Evolutionary conservation across 148 eudicot species (phyloP).

Genomic region (Diospyros lotus): DNA sequence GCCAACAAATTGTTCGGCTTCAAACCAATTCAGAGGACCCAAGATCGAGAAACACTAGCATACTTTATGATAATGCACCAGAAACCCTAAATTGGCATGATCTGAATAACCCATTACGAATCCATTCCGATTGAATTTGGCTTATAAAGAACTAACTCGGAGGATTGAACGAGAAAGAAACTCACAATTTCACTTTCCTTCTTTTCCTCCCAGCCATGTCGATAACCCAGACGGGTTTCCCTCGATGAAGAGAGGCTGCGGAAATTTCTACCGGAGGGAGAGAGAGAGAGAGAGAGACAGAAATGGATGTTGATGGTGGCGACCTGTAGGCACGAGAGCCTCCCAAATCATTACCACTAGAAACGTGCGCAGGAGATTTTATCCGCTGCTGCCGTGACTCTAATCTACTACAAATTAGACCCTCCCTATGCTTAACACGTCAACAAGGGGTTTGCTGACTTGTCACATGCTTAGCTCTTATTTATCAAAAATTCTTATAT

Average conservation of each 20-base stretch:
- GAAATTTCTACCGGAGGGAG: not conserved
- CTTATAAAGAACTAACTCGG: too few species aligned
- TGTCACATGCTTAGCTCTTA: too few species aligned
- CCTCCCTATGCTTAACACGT: not conserved
- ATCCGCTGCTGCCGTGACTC: not conserved
- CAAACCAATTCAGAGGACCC: not conserved
- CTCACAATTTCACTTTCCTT: slow-evolving; percentile 5
- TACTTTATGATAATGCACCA: not conserved
- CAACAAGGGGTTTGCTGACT: too few species aligned
- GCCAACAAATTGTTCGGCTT: not conserved
- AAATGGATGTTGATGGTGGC: not conserved
- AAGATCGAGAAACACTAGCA: not conserved
- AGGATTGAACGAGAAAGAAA: not conserved
- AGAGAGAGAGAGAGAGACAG: not conserved
- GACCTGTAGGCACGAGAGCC: not conserved
- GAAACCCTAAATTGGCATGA: not conserved
- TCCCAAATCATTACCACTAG: not conserved
- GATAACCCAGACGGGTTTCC: not conserved
- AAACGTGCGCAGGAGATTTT: not conserved
- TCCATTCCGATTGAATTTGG: too few species aligned
- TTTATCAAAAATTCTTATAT: too few species aligned
- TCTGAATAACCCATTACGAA: not conserved
- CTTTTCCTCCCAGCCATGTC: slow-evolving; percentile 5
- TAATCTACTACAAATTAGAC: not conserved
- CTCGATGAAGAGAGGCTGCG: too few species aligned